Evolutionary conservation across 768 basidiomycete genomes (phyloP), one percentile per base, ranked within the genome.

Genomic region (Lactarius evosmus): DNA sequence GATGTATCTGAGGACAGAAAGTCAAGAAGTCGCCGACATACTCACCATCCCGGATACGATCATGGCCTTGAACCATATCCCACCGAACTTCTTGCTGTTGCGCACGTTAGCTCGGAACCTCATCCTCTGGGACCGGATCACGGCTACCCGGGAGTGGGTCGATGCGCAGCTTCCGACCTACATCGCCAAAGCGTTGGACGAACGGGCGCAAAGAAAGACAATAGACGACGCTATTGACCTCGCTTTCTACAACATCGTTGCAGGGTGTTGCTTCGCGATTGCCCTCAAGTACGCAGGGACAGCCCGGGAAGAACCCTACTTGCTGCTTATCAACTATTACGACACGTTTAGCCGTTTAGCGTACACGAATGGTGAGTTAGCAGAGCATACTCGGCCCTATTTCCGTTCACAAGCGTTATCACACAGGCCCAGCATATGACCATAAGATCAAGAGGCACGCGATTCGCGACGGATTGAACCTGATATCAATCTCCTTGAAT

Each of bases 221-320:
- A 75, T 85, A 16, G 85, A 90, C 60, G 87, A 91, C 62, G 83
- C 89, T 16, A 81, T 88, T 67, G 94, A 98, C 71, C 74, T 97
- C 59, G 96, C 95, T 0, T 92, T 95, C 74, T 92, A 91, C 75
- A 90, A 96, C 72, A 89, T 98, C 65, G 75, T 96, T 36, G 87
- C 95, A 2, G 96, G 93, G 2, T 88, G 88, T 61, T 98, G 95
- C 75, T 95, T 98, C 67, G 92, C 86, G 2, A 82, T 98, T 41
- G 95, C 88, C 11, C 77, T 99, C 64, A 98, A 96, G 73, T 97
- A 86, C 69, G 96, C 96, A 4, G 96, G 97, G 6, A 96, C 94
- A 1, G 95, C 95, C 0, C 82, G 90, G 22, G 89, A 94, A 63
- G 88, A 94, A 67, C 96, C 95, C 1, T 93, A 97, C 71, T 77